These are phyloP conservation scores for Beauveria sp. DNA, from an alignment of 2,329 filamentous ascomycete species.

Conservation along the genomic window DNA sequence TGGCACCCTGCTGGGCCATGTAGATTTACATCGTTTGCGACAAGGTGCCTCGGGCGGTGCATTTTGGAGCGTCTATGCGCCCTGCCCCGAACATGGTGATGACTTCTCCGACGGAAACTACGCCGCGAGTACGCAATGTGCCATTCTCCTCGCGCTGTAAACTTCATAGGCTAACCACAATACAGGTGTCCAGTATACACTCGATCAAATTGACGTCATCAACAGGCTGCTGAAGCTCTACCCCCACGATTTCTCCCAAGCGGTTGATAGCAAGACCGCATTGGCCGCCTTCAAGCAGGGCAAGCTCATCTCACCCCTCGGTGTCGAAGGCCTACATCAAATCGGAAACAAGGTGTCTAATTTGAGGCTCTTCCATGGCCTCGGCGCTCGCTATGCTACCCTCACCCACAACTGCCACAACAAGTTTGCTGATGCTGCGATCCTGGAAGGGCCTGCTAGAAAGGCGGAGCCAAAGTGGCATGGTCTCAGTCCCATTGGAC, in stretches of 20 bases:
- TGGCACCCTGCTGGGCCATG: constrained; percentile 60
- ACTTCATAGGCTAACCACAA: background rate
- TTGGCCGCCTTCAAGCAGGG: constrained; percentile 50
- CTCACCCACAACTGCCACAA: constrained; percentile 94
- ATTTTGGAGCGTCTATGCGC: constrained; percentile 87
- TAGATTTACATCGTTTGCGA: constrained; percentile 70
- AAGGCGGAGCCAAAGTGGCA: constrained; percentile 54
- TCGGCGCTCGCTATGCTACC: constrained; percentile 82
- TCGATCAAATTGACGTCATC: constrained; percentile 70
- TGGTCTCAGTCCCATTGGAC: constrained; percentile 66
- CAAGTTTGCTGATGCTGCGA: constrained; percentile 75
- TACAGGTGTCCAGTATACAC: constrained; percentile 56
- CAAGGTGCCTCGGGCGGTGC: constrained; percentile 69
- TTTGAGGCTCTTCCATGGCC: constrained; percentile 64
- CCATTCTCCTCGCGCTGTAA: background rate
- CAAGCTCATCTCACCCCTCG: constrained; percentile 68
- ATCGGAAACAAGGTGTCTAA: constrained; percentile 79
- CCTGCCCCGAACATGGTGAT: constrained; percentile 63
- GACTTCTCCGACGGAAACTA: constrained; percentile 72
- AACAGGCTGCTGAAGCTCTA: constrained; percentile 55
- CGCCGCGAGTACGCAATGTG: constrained; percentile 44
- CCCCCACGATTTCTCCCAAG: constrained; percentile 61
- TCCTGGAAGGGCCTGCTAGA: constrained; percentile 46
- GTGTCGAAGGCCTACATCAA: constrained; percentile 84
- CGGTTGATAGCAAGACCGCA: constrained; percentile 53